Base-by-base conservation (phyloP, 169 alveolate species). In the Cryptosporidium meleagridis region DNA sequence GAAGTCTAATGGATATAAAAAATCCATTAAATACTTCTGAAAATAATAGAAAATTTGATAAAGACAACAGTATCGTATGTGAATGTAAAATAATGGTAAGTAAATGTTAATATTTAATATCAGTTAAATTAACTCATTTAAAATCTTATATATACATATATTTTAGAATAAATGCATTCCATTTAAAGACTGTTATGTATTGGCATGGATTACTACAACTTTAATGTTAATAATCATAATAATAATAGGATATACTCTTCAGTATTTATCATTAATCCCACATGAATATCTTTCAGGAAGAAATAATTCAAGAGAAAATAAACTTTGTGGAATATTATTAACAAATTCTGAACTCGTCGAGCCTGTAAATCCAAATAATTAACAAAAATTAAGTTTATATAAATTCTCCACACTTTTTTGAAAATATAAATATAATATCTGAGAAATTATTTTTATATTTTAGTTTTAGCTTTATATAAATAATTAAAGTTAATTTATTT, bases 181-280 rank as follows among this genome's bases (percentile, higher is more conserved):
- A 52, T 70, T 26, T 70, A 29, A 59, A 8, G 86, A 75, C 4
- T 75, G 72, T 29, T 53, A 39, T 12, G 53, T 55, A 37, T 53
- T 59, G 9, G 86, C 86, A 75, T 37, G 65, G 26, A 68, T 39
- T 23, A 33, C 41, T 9, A 29, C 55, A 18, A 52, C 58, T 26
- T 18, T 53, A 23, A 55, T 75, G 7, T 59, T 59, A 6, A 53
- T 33, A n/a, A 9, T 75, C 5, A 35, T 55, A 35, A 26, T 23
- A 33, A 0, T 35, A 8, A 55, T 59, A 12, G 86, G 72, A 12
- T 55, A 48, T n/a, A 37, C 21, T 10, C 29, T 75, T n/a, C 72
- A 75, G 12, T 41, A 59, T 59, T 55, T 75, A 21, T 35, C 86
- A 29, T 37, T 35, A 75, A 31, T 39, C n/a, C 85, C 85, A 39